Conservation (phyloP, 768 basidiomycete genomes). For the Pulveroboletus sp. region DNA sequence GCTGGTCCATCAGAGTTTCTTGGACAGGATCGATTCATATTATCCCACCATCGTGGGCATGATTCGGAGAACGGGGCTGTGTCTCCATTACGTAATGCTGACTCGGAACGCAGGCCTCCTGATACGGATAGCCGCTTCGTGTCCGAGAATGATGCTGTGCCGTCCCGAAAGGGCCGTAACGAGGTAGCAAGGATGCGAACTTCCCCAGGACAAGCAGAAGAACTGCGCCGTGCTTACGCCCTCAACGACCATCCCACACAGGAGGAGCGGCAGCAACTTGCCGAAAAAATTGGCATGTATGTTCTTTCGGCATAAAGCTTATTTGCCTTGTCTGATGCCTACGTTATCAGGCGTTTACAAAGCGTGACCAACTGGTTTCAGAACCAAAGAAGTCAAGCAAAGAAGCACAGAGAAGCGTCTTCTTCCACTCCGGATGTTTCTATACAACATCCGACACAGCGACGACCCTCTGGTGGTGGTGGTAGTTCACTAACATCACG, state of each 20-base stretch:
- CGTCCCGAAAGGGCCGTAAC: slow-evolving; percentile 29
- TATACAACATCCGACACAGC: slow-evolving; percentile 4
- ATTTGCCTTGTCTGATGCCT: slow-evolving; percentile 23
- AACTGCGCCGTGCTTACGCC: slow-evolving; percentile 63
- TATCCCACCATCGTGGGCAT: slow-evolving; percentile 33
- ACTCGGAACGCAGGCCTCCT: slow-evolving; percentile 47
- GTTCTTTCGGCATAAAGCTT: slow-evolving; percentile 31
- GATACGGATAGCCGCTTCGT: slow-evolving; percentile 49
- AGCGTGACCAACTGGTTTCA: slow-evolving; percentile 87
- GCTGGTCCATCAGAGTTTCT: slow-evolving; percentile 30
- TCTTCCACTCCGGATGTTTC: slow-evolving; percentile 23
- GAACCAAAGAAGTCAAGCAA: slow-evolving; percentile 75
- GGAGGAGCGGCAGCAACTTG: slow-evolving; percentile 62
- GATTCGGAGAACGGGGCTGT: slow-evolving; percentile 25
- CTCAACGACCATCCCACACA: slow-evolving; percentile 62
- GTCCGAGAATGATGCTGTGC: slow-evolving; percentile 46
- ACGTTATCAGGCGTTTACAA: slow-evolving; percentile 67
- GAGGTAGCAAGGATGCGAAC: slow-evolving; percentile 53
- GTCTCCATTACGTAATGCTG: slow-evolving; percentile 33
- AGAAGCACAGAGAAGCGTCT: slow-evolving; percentile 61
- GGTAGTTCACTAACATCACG: slow-evolving; percentile 10
- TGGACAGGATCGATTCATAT: slow-evolving; percentile 30
- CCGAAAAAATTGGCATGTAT: slow-evolving; percentile 72
- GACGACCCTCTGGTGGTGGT: slow-evolving; percentile 13
- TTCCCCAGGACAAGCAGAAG: slow-evolving; percentile 60